Evolutionary conservation across 106 monocot genomes (phyloP), one percentile per base, ranked within the genome.

Genomic region (Acorus gramineus): DNA sequence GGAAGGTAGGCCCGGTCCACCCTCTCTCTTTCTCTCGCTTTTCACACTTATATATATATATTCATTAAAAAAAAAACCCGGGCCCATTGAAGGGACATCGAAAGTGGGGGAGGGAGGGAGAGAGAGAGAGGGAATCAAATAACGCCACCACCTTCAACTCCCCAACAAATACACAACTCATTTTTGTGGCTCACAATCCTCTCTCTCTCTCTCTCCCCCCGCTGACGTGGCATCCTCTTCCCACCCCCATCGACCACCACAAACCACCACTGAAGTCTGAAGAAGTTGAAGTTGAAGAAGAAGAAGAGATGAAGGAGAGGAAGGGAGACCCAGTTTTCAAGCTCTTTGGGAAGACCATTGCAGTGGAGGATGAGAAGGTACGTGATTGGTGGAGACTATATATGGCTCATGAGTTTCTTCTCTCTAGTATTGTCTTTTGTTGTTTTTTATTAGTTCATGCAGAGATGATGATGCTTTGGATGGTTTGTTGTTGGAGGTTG

Each of bases 291-390:
- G 46, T 44, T 11, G 52, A 14, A 52, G 46, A 62, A 46, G 52
- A 56, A 11, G 6, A 3, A 8, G 13, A 52, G 50, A 60, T 9
- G 51, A 56, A 52, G 53, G 44, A 67, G 68, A 66, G 52, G 59
- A 3, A 2, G 11, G 55, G 11, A 67, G 76, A 82, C 42, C 67
- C 64, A 11, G 69, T 60, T 10, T 71, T 86, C 73, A 86, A 86
- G 74, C 82, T 86, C 44, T 86, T 86, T 51, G 86, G 86, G 50
- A 80, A 60, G 69, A 82, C 77, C 7, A 86, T 86, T 49, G 68
- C 76, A 6, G 48, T 83, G 51, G 73, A 66, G n/a, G 46, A 57
- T 4, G 46, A 68, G 2, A 68, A 73, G 78, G 78, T 78, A 67
- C 14, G 13, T 50, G 10, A 28, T 28, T 28, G 28, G 28, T 28